Percentiles rank a stretch among this genome's conserved stretches.
Conservation (phyloP, 306 rosid genomes). For the Citrullus mucosospermus region DNA sequence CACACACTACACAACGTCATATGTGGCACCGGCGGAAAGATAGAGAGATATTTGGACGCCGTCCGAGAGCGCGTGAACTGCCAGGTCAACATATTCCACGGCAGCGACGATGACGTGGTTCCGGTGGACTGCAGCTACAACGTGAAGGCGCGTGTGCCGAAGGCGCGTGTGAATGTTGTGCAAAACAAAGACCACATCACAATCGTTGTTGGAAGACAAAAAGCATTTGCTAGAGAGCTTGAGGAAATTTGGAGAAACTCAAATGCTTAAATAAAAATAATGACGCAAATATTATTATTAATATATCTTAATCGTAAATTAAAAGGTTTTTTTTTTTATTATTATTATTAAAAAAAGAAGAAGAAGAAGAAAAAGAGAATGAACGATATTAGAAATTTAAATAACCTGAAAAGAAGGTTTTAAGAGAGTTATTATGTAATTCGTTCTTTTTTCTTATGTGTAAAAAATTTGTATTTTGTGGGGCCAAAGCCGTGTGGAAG, state of each 20-base stretch:
- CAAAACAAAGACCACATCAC: conserved; percentile 81
- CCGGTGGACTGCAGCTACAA: conserved; percentile 70
- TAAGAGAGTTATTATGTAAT: not conserved
- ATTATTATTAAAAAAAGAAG: not conserved
- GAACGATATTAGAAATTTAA: not conserved
- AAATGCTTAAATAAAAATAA: not conserved
- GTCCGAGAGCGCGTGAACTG: conserved; percentile 41
- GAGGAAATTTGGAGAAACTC: conserved; percentile 69
- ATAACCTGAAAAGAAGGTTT: not conserved
- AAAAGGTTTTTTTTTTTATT: not conserved
- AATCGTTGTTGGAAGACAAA: conserved; percentile 72
- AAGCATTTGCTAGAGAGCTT: conserved; percentile 61
- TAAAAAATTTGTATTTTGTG: not conserved
- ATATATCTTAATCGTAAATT: not conserved
- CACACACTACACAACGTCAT: conserved; percentile 91
- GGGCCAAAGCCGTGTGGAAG: not conserved
- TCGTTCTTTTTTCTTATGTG: not conserved
- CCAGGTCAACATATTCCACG: conserved; percentile 61
- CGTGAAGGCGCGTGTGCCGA: conserved; percentile 42
- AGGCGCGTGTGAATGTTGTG: conserved; percentile 50
- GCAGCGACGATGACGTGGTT: conserved; percentile 60
- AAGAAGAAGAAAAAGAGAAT: not conserved
- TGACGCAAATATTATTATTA: not conserved
- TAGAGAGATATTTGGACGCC: conserved; percentile 44
- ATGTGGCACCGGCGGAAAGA: conserved; percentile 60